phyloP scores from a whole-genome alignment of 495 filamentous ascomycete species.

The Hypoxylon lienhwacheense region DNA sequence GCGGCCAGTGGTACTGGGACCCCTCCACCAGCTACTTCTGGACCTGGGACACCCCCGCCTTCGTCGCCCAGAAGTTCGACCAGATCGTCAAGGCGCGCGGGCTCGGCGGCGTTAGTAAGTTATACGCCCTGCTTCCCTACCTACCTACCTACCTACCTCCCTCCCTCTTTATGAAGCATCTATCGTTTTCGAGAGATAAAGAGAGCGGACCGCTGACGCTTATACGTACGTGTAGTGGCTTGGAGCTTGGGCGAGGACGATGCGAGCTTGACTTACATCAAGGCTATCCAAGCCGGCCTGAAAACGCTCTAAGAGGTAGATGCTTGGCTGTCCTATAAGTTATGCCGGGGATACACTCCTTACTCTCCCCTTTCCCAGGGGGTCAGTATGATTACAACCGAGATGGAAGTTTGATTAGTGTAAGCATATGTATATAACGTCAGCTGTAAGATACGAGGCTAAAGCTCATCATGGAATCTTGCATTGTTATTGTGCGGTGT shows the following conservation, averaged over 20 bases:
- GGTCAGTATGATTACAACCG: too few species aligned
- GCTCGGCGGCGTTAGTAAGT: constrained; percentile 59
- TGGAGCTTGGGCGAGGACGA: constrained; percentile 69
- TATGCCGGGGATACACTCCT: too few species aligned
- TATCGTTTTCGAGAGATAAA: background rate
- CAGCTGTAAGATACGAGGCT: too few species aligned
- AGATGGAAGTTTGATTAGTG: too few species aligned
- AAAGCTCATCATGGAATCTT: too few species aligned
- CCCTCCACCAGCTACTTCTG: constrained; percentile 57
- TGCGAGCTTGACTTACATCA: constrained; percentile 54
- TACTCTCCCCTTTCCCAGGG: too few species aligned
- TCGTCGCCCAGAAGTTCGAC: constrained; percentile 61
- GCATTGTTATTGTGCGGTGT: too few species aligned
- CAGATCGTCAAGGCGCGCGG: constrained; percentile 59
- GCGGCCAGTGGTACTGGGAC: constrained; percentile 67
- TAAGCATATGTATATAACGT: too few species aligned
- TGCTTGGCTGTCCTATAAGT: too few species aligned
- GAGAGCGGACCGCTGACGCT: constrained; percentile 13
- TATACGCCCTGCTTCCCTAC: background rate
- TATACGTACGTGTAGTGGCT: constrained; percentile 37
- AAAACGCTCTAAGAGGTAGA: constrained; percentile 31
- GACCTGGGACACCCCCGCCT: constrained; percentile 66
- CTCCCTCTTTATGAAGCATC: background rate
- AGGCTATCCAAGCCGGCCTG: constrained; percentile 55
- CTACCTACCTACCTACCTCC: background rate